Evolutionary conservation across 129 eudicot genomes (phyloP).

Genomic region (Apium graveolens): DNA sequence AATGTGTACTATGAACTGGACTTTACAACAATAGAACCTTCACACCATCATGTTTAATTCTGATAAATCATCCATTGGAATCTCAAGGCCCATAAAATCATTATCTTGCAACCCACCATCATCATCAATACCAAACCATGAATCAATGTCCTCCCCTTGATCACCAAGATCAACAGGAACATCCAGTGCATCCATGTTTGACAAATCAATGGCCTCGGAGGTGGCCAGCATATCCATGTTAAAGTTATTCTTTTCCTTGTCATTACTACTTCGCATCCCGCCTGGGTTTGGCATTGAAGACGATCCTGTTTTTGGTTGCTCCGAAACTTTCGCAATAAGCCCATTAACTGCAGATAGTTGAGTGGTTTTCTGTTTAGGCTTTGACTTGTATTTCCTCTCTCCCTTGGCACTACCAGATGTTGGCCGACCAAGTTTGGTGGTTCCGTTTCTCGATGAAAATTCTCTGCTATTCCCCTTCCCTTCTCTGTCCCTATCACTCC

Average conservation of each 20-base stretch:
- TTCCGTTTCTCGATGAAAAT: constrained; percentile 41
- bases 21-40: constrained; percentile 47
- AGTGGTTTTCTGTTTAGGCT: constrained; percentile 64
- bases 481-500: constrained; percentile 81
- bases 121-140: constrained; percentile 88
- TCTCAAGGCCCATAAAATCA: constrained; percentile 76
- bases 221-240: constrained; percentile 31
- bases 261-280: constrained; percentile 28
- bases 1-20: constrained; percentile 33
- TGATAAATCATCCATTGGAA: constrained; percentile 88
- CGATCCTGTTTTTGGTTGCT: constrained; percentile 37
- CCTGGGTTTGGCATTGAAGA: constrained; percentile 32
- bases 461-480: constrained; percentile 50
- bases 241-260: constrained; percentile 29
- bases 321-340: constrained; percentile 42
- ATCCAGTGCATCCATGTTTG: constrained; percentile 53
- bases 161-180: constrained; percentile 62
- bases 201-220: constrained; percentile 49
- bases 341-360: constrained; percentile 62
- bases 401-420: constrained; percentile 49
- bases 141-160: constrained; percentile 68
- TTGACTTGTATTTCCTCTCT: constrained; percentile 69
- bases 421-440: constrained; percentile 54
- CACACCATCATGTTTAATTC: constrained; percentile 82
- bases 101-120: constrained; percentile 62